Conservation (phyloP, 2,329 filamentous ascomycete species). For the Metarhizium humberi region DNA sequence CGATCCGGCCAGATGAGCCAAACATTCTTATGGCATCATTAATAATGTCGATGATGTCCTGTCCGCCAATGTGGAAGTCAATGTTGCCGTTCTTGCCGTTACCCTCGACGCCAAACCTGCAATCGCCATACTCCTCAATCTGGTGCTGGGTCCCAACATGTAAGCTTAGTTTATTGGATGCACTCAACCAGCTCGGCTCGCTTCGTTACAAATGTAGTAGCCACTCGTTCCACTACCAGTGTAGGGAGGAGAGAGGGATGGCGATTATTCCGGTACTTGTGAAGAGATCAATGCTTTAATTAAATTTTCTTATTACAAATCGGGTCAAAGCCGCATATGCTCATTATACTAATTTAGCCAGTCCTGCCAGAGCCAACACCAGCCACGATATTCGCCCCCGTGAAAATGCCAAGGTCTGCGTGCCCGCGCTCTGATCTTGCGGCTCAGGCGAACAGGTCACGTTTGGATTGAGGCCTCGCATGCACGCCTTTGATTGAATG, state of each 20-base stretch:
- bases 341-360: no score
- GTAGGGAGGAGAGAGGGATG: background rate
- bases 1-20: slow-evolving; percentile 20
- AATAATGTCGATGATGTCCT: slow-evolving; percentile 27
- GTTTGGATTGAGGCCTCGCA: background rate
- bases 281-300: no score
- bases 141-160: slow-evolving; percentile 10
- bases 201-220: no score
- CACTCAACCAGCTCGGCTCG: no score
- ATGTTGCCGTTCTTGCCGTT: slow-evolving; percentile 16
- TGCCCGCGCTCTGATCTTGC: background rate
- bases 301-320: no score
- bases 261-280: background rate
- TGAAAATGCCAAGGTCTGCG: background rate
- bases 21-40: slow-evolving; percentile 19
- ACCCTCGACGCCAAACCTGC: slow-evolving; percentile 23
- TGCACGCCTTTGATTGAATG: background rate
- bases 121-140: slow-evolving; percentile 18
- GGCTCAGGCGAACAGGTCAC: background rate
- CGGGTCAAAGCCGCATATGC: no score
- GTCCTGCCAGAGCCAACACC: background rate
- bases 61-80: slow-evolving; percentile 21
- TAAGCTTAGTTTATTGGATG: no score
- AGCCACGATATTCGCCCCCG: background rate
- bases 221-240: no score